These are phyloP conservation scores for Starmerella vitae DNA, from an alignment of 805 yeast genomes.

Conservation along the genomic window DNA sequence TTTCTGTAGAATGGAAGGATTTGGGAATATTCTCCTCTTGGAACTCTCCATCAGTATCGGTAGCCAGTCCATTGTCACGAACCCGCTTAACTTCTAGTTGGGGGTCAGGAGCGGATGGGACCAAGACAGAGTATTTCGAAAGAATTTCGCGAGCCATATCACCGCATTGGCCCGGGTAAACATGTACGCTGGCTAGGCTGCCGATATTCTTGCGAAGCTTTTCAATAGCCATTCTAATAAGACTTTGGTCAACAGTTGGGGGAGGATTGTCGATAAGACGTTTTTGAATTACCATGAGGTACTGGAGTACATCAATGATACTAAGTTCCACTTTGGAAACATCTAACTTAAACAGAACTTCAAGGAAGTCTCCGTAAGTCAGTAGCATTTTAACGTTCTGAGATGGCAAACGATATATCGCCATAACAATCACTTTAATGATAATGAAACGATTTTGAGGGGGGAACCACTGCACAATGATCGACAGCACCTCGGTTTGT, in stretches of 20 bases:
- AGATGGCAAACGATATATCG: constrained; percentile 17
- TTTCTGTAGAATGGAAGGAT: neutral
- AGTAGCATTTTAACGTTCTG: constrained; percentile 12
- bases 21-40: neutral
- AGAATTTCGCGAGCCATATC: constrained; percentile 64
- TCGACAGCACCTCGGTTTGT: constrained; percentile 45
- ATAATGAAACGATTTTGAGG: constrained; percentile 62
- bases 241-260: constrained; percentile 1
- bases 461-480: constrained; percentile 64
- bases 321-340: constrained; percentile 81
- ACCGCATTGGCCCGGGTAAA: constrained; percentile 73
- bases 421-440: constrained; percentile 35
- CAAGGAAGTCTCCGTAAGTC: constrained; percentile 14
- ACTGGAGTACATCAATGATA: constrained; percentile 61
- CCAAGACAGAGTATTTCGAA: constrained; percentile 18
- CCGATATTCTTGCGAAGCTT: constrained; percentile 36
- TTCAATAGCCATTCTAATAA: constrained; percentile 5
- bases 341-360: constrained; percentile 25
- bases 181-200: constrained; percentile 60
- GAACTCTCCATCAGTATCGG: neutral
- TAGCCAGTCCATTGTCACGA: neutral
- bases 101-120: neutral
- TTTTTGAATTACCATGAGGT: constrained; percentile 24
- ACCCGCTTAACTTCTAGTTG: neutral
- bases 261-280: constrained; percentile 13